Conservation (phyloP, 129 eudicot species). For the Flaveria robusta region DNA sequence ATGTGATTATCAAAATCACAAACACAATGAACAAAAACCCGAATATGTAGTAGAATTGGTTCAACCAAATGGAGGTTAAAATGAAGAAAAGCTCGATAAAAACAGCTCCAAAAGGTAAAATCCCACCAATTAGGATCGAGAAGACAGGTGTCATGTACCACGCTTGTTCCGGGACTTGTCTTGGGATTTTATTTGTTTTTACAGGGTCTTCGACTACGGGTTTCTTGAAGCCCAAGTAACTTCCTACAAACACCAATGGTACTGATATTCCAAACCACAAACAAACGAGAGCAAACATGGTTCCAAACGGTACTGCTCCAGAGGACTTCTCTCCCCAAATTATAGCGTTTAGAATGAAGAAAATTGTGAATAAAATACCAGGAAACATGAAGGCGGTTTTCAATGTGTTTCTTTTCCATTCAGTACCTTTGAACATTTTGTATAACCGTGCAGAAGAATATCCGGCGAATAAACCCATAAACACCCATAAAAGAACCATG, state of each 20-base stretch:
- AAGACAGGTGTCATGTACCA: conserved; percentile 93
- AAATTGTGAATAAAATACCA: conserved; percentile 74
- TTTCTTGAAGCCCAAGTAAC: conserved; percentile 86
- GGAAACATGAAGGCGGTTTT: conserved; percentile 96
- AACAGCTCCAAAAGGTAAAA: conserved; percentile 89
- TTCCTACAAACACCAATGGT: conserved; percentile 87
- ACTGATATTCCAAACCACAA: conserved; percentile 95
- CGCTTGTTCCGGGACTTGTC: conserved; percentile 90
- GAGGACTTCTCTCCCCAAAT: conserved; percentile 95
- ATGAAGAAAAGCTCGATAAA: conserved; percentile 89
- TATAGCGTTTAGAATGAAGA: conserved; percentile 78
- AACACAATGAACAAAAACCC: conserved; percentile 91
- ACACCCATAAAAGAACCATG: conserved; percentile 93
- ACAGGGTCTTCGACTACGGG: conserved; percentile 85
- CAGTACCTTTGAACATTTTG: conserved; percentile 94
- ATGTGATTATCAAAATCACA: conserved; percentile 72
- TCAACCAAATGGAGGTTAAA: conserved; percentile 85
- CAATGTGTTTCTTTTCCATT: conserved; percentile 78
- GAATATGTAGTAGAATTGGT: conserved; percentile 85
- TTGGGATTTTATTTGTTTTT: conserved; percentile 80
- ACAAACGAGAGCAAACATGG: conserved; percentile 86
- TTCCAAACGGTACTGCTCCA: conserved; percentile 93
- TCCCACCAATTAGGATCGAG: conserved; percentile 88
- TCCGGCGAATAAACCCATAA: conserved; percentile 91
- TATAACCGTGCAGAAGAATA: conserved; percentile 88